These are phyloP conservation scores for Zizania palustris DNA, from an alignment of 202 grass and related monocot species.

Conservation along the genomic window DNA sequence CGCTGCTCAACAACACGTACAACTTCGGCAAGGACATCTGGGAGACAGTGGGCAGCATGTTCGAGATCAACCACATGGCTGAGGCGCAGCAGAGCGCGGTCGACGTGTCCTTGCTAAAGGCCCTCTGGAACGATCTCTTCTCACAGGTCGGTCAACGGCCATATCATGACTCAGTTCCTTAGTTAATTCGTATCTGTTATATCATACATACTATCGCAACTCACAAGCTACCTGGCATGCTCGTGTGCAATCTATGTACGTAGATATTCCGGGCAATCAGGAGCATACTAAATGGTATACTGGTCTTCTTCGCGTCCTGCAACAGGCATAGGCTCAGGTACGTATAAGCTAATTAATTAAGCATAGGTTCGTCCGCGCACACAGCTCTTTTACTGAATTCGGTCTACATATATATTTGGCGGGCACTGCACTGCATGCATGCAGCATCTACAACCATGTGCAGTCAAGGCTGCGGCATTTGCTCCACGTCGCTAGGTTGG, in stretches of 20 bases:
- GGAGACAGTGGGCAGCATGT: conserved; percentile 66
- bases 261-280: conserved; percentile 71
- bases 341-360: neutral
- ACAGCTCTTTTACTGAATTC: neutral
- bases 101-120: conserved; percentile 59
- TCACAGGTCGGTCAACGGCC: conserved; percentile 46
- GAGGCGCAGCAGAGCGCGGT: conserved; percentile 51
- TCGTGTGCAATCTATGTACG: too few species aligned
- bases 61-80: conserved; percentile 63
- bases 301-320: conserved; percentile 70
- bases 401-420: neutral
- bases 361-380: too few species aligned
- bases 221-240: too few species aligned
- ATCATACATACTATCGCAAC: too few species aligned
- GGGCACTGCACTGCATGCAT: neutral
- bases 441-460: conserved; percentile 64
- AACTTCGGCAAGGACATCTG: conserved; percentile 54
- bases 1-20: conserved; percentile 51
- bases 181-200: too few species aligned
- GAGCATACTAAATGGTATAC: conserved; percentile 74
- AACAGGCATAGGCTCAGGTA: conserved; percentile 81
- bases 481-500: conserved; percentile 26
- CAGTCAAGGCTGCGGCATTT: conserved; percentile 38
- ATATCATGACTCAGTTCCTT: too few species aligned
- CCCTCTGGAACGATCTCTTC: conserved; percentile 84